Percentiles rank a stretch among this genome's conserved stretches.
Evolutionary conservation across 164 flowering plant genomes (phyloP).

Genomic region (Berberis thunbergii): DNA sequence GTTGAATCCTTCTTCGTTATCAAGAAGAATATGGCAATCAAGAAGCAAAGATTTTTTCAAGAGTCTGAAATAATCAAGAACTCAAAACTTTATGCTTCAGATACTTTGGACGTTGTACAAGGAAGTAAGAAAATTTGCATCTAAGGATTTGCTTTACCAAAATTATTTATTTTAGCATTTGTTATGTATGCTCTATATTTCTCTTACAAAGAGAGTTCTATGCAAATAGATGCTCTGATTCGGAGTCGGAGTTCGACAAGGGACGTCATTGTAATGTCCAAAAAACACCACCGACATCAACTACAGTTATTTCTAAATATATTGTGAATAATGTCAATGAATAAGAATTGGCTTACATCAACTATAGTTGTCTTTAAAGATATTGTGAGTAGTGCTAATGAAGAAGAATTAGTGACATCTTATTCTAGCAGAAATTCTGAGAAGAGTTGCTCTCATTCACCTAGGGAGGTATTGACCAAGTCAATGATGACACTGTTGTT

Average conservation of each 20-base stretch:
- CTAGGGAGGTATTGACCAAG: constrained; percentile 56
- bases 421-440: constrained; percentile 31
- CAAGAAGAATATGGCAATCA: no score
- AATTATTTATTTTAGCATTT: neutral
- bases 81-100: constrained; percentile 40
- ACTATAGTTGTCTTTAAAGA: constrained; percentile 21
- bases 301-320: no score
- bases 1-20: no score
- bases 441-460: constrained; percentile 54
- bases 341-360: constrained; percentile 14
- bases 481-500: constrained; percentile 84
- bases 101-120: constrained; percentile 39
- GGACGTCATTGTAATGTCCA: constrained; percentile 6
- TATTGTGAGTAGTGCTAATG: constrained; percentile 16
- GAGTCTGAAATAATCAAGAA: constrained; percentile 13
- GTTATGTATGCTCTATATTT: neutral
- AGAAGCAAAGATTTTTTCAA: neutral
- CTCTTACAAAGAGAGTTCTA: neutral
- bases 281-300: no score
- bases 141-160: neutral
- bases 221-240: constrained; percentile 27
- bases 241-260: constrained; percentile 15
- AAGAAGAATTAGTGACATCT: constrained; percentile 28
- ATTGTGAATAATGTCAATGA: neutral
- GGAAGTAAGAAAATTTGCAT: constrained; percentile 25